Evolutionary conservation across 2,329 filamentous ascomycete species (phyloP), one percentile per base, ranked within the genome.

Genomic region (Magnaporthiopsis rhizophila): DNA sequence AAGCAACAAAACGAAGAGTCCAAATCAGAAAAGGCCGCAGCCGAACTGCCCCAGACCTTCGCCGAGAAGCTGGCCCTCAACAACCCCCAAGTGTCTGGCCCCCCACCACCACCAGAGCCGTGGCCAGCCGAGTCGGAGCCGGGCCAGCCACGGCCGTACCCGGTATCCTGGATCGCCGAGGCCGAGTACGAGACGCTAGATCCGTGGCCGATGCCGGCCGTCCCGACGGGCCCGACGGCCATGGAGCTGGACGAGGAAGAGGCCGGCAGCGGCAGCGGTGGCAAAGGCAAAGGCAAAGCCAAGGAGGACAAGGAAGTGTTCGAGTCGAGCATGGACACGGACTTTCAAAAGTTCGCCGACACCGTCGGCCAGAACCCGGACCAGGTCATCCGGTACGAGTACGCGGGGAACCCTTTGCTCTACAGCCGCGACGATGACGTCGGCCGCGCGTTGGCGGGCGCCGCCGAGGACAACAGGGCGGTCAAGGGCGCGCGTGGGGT

Each of bases 131-230:
- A 81, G 56, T 80, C 85, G 1, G 77, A 82, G 0, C 36, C 45
- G 5, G 18, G 24, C 9, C 88, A 90, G 69, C 90, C 91, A 0
- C 66, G 80, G 1, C 80, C 92, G 0, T 98, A 93, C 76, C 89
- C 91, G 0, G 78, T 84, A 36, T 90, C 89, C 72, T 91, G 92
- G 78, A 86, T 94, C 59, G 82, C 89, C 62, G 95, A 98, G 69
- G 94, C 94, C 62, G 94, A 97, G 72, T 96, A 91, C 77, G 95
- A 99, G 76, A 90, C 89, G 4, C 84, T 98, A 32, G 91, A 91
- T 67, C 86, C 69, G 70, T 80, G 73, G 2, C 82, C 83, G 0
- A 76, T 77, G 36, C 82, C 83, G 58, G 81, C 82, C 50, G 66
- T 68, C 7, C 80, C 79, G 66, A 74, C 78, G 53, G 78, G 78